Evolutionary conservation across 2,329 filamentous ascomycete genomes (phyloP).

Genomic region (Pestalotiopsis sp.): DNA sequence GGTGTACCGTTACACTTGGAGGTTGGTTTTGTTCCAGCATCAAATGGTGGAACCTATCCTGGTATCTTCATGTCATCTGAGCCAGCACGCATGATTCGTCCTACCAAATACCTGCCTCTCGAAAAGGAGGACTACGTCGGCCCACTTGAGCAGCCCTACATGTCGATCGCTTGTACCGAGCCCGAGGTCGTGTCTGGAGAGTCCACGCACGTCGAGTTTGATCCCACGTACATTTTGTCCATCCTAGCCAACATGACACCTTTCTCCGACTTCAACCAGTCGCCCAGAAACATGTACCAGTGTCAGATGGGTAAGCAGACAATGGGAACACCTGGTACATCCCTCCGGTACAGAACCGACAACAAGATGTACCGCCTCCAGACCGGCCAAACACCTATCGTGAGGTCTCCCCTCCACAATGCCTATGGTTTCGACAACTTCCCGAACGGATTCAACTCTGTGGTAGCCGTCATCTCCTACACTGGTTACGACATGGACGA

Average conservation of each 20-base stretch:
- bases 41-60: slow-evolving; percentile 90
- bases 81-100: slow-evolving; percentile 83
- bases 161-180: slow-evolving; percentile 94
- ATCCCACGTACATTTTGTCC: slow-evolving; percentile 94
- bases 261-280: slow-evolving; percentile 98
- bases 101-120: slow-evolving; percentile 88
- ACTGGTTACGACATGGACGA: slow-evolving; percentile 99
- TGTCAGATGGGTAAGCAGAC: slow-evolving; percentile 99
- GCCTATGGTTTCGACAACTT: slow-evolving; percentile 98
- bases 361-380: slow-evolving; percentile 96
- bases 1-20: slow-evolving; percentile 82
- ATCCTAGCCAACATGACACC: slow-evolving; percentile 99
- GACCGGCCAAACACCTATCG: slow-evolving; percentile 93
- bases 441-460: slow-evolving; percentile 91
- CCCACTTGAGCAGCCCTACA: slow-evolving; percentile 94
- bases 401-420: slow-evolving; percentile 90
- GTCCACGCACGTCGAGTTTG: slow-evolving; percentile 90
- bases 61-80: slow-evolving; percentile 93
- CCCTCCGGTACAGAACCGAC: slow-evolving; percentile 84
- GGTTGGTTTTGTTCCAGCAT: slow-evolving; percentile 87
- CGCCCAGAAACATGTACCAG: slow-evolving; percentile 98
- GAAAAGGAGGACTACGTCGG: slow-evolving; percentile 87
- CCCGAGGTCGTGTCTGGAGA: slow-evolving; percentile 84
- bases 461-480: slow-evolving; percentile 97
- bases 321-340: slow-evolving; percentile 93